A percentile compares a stretch with the other conserved stretches of the same genome.
Conservation (phyloP, 2,329 filamentous ascomycete species). For the Tolypocladium ophioglossoides region DNA sequence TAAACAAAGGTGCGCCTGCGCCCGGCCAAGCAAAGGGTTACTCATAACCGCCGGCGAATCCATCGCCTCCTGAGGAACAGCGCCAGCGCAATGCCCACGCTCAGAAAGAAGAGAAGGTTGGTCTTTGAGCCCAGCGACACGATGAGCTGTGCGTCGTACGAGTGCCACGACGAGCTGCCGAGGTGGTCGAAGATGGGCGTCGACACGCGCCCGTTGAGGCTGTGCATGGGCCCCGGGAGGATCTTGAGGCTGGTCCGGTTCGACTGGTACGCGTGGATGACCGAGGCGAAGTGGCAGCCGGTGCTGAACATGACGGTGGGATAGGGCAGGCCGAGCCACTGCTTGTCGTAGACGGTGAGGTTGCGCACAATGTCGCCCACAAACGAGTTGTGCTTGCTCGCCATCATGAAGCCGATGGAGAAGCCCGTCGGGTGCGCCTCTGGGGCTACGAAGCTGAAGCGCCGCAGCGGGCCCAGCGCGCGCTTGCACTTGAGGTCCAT, state of each 20-base stretch:
- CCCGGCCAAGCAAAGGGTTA: neutral
- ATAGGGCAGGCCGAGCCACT: slow-evolving; percentile 29
- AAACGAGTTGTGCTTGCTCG: slow-evolving; percentile 21
- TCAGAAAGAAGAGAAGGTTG: slow-evolving; percentile 9
- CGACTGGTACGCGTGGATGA: slow-evolving; percentile 24
- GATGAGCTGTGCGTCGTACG: slow-evolving; percentile 20
- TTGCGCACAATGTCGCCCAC: slow-evolving; percentile 21
- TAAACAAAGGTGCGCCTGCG: neutral
- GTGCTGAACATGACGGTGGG: slow-evolving; percentile 32
- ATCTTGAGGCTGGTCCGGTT: slow-evolving; percentile 23
- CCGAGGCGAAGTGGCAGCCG: slow-evolving; percentile 30
- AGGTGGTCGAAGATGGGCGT: slow-evolving; percentile 30
- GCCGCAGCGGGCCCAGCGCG: slow-evolving; percentile 25
- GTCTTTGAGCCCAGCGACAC: slow-evolving; percentile 6
- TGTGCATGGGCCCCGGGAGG: slow-evolving; percentile 25
- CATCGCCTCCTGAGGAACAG: slow-evolving; percentile 8
- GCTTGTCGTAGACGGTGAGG: slow-evolving; percentile 21
- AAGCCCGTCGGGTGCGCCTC: slow-evolving; percentile 28
- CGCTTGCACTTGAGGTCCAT: slow-evolving; percentile 24
- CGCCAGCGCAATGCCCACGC: slow-evolving; percentile 9
- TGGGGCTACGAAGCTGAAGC: slow-evolving; percentile 29
- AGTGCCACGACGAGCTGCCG: slow-evolving; percentile 31
- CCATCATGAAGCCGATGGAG: slow-evolving; percentile 31
- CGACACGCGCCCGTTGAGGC: slow-evolving; percentile 25
- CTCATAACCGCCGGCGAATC: slow-evolving; percentile 9